phyloP scores from a whole-genome alignment of 768 basidiomycete genomes.

The Boletus rubropictus region DNA sequence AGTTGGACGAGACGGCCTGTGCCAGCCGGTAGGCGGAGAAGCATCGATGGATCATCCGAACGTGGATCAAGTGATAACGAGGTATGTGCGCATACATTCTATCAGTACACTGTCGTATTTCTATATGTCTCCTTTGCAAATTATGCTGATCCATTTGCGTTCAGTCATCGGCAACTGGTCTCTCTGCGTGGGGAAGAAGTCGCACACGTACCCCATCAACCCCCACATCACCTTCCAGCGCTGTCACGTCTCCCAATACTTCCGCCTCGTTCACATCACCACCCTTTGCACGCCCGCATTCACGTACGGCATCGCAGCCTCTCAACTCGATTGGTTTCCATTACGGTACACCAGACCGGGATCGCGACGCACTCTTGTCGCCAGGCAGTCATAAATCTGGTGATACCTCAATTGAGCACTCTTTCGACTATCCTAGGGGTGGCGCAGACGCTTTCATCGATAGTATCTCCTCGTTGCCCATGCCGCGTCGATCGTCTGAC shows the following conservation, averaged over 20 bases:
- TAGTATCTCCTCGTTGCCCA: constrained; percentile 49
- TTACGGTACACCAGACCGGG: constrained; percentile 38
- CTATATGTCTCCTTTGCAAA: background rate
- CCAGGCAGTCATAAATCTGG: constrained; percentile 34
- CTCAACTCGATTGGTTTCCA: constrained; percentile 37
- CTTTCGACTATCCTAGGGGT: constrained; percentile 35
- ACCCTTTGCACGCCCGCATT: constrained; percentile 54
- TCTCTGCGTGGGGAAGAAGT: constrained; percentile 41
- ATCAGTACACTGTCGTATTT: background rate
- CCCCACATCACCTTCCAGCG: constrained; percentile 41
- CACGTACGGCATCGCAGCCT: constrained; percentile 53
- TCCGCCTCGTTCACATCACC: constrained; percentile 38
- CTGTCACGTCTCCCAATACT: constrained; percentile 37
- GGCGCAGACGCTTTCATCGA: constrained; percentile 39
- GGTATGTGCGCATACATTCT: constrained; percentile 35
- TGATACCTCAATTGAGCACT: constrained; percentile 26
- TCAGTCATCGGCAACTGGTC: constrained; percentile 35
- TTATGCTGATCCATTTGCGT: constrained; percentile 8
- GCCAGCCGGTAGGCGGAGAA: constrained; percentile 64
- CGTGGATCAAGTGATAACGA: constrained; percentile 63
- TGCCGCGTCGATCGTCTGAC: constrained; percentile 43
- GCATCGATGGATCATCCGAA: constrained; percentile 54
- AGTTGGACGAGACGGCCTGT: constrained; percentile 69
- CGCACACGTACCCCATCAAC: constrained; percentile 69
- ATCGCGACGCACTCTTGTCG: constrained; percentile 24